Evolutionary conservation across 2,329 filamentous ascomycete genomes (phyloP).

Genomic region (Aspergillus sp.): DNA sequence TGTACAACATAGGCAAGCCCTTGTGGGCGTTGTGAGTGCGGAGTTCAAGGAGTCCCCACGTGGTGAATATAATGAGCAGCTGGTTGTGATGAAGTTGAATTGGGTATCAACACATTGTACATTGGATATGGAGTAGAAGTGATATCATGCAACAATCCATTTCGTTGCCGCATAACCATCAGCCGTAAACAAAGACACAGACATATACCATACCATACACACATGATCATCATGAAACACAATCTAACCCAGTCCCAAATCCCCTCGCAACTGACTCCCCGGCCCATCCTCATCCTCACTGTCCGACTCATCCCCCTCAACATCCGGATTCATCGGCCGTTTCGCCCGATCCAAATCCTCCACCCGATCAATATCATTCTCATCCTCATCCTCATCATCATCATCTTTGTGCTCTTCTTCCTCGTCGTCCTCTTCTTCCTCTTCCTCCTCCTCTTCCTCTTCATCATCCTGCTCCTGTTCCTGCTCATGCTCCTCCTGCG

Average conservation of each 20-base stretch:
- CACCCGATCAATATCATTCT: slow-evolving; percentile 41
- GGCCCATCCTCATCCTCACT: slow-evolving; percentile 34
- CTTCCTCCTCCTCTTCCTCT: slow-evolving; percentile 29
- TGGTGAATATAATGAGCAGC: not conserved
- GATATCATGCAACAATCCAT: slow-evolving; percentile 11
- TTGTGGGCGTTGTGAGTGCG: not conserved
- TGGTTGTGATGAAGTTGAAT: not conserved
- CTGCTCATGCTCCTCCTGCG: slow-evolving; percentile 17
- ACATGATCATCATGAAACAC: slow-evolving; percentile 17
- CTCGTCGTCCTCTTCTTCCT: slow-evolving; percentile 25
- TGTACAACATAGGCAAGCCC: not conserved
- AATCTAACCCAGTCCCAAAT: slow-evolving; percentile 30
- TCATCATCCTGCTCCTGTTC: slow-evolving; percentile 27
- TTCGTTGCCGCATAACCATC: not conserved
- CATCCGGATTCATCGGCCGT: slow-evolving; percentile 35
- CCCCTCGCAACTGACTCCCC: slow-evolving; percentile 34
- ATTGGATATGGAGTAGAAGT: slow-evolving; percentile 4
- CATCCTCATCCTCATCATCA: slow-evolving; percentile 31
- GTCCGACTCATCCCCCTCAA: slow-evolving; percentile 33
- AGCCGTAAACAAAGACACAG: not conserved
- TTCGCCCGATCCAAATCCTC: slow-evolving; percentile 39
- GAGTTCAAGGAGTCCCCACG: not conserved
- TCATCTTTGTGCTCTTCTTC: slow-evolving; percentile 29
- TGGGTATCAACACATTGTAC: slow-evolving; percentile 5
- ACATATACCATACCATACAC: slow-evolving; percentile 8